These are phyloP conservation scores for Xylariales sp. DNA, from an alignment of 2,329 filamentous ascomycete species.

Conservation along the genomic window DNA sequence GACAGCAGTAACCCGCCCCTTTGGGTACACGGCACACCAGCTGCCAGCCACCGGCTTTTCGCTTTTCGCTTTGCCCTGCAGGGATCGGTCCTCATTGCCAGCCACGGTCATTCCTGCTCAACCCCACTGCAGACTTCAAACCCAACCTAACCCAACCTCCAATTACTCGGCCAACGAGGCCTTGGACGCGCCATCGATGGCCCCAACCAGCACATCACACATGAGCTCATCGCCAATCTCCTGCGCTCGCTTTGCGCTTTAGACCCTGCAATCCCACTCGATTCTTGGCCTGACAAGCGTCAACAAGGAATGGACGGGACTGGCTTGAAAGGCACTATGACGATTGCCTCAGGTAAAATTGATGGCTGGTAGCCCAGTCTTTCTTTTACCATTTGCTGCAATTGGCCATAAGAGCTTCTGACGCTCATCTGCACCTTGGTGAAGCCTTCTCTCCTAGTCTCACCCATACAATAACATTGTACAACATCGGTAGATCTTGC, in stretches of 20 bases:
- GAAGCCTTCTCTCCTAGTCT: slow-evolving; percentile 8
- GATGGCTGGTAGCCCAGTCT: slow-evolving; percentile 9
- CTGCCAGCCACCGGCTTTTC: not conserved
- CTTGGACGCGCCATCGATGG: not conserved
- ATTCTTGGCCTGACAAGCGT: not conserved
- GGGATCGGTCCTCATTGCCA: not conserved
- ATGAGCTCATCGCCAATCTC: not conserved
- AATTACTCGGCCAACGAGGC: slow-evolving; percentile 2
- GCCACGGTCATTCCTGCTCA: not conserved
- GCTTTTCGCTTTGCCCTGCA: not conserved
- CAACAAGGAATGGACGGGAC: slow-evolving; percentile 3
- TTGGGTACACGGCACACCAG: too few relatives aligned
- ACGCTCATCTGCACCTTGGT: too few relatives aligned
- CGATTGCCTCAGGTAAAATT: not conserved
- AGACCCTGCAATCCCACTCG: not conserved
- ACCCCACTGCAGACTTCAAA: not conserved
- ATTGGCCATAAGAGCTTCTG: slow-evolving; percentile 14
- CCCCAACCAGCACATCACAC: slow-evolving; percentile 3
- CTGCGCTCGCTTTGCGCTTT: not conserved
- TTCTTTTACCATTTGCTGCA: slow-evolving; percentile 14
- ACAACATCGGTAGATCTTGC: not conserved
- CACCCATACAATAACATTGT: slow-evolving; percentile 9
- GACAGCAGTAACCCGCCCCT: too few relatives aligned
- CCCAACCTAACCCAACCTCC: slow-evolving; percentile 5
- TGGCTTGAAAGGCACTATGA: too few relatives aligned